Evolutionary conservation across 2,329 filamentous ascomycete species (phyloP).

Genomic region (Lachnellula cervina): DNA sequence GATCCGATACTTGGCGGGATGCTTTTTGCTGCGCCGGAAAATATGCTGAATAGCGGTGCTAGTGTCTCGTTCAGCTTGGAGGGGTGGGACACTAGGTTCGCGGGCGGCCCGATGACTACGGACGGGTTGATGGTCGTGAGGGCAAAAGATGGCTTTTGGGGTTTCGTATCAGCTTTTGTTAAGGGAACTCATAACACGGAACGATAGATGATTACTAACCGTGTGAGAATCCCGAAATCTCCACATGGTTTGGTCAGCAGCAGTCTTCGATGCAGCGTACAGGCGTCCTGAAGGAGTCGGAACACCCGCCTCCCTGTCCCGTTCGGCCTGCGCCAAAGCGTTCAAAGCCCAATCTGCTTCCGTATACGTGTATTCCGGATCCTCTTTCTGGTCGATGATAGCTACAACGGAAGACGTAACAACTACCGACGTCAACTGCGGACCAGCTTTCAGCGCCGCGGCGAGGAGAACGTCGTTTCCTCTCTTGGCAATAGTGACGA

Average conservation of each 20-base stretch:
- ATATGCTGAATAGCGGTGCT: slow-evolving; percentile 31
- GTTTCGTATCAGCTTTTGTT: slow-evolving; percentile 1
- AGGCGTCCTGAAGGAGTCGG: slow-evolving; percentile 13
- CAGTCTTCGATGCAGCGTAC: slow-evolving; percentile 39
- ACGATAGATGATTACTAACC: slow-evolving; percentile 5
- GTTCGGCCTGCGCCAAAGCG: slow-evolving; percentile 28
- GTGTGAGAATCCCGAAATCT: slow-evolving; percentile 34
- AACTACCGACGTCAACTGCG: slow-evolving; percentile 38
- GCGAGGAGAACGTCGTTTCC: slow-evolving; percentile 28
- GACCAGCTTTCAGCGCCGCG: slow-evolving; percentile 29
- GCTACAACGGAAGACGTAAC: slow-evolving; percentile 34
- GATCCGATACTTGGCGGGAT: slow-evolving; percentile 24
- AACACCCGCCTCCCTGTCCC: slow-evolving; percentile 27
- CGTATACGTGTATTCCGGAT: slow-evolving; percentile 22
- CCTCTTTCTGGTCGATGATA: slow-evolving; percentile 20
- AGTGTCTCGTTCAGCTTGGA: slow-evolving; percentile 33
- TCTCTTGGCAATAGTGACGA: slow-evolving; percentile 23
- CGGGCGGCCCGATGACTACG: slow-evolving; percentile 39
- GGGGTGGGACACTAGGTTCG: slow-evolving; percentile 29
- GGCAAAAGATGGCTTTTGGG: slow-evolving; percentile 34
- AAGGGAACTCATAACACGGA: slow-evolving; percentile 1
- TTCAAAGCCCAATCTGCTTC: slow-evolving; percentile 30
- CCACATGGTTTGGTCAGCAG: slow-evolving; percentile 37
- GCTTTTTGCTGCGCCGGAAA: slow-evolving; percentile 31
- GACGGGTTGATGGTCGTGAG: slow-evolving; percentile 38